Percentiles rank a stretch among this genome's conserved stretches.
phyloP scores from a whole-genome alignment of 2,329 filamentous ascomycete species.

The Alternaria dauci region DNA sequence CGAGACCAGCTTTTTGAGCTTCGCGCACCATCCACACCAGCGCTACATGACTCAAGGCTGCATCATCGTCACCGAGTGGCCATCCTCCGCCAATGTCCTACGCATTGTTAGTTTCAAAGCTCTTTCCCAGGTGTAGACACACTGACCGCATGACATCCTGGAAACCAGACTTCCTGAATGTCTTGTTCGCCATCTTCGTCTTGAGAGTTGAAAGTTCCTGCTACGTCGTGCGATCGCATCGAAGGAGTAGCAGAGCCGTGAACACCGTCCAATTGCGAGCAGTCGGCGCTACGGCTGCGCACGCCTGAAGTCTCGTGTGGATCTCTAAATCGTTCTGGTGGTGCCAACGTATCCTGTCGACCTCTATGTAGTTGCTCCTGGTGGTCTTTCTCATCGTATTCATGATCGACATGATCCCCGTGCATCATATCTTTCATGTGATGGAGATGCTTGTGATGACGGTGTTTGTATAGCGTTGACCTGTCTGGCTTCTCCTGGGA shows the following conservation, averaged over 20 bases:
- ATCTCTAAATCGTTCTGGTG: slow-evolving; percentile 43
- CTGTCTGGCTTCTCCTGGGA: slow-evolving; percentile 53
- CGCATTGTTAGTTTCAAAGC: slow-evolving; percentile 11
- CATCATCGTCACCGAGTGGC: slow-evolving; percentile 64
- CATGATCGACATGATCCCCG: slow-evolving; percentile 22
- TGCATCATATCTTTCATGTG: slow-evolving; percentile 23
- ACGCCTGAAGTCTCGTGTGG: slow-evolving; percentile 47
- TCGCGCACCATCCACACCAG: slow-evolving; percentile 76
- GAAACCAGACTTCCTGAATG: slow-evolving; percentile 82
- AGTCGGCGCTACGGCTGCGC: slow-evolving; percentile 42
- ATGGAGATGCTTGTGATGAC: slow-evolving; percentile 35
- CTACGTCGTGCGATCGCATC: slow-evolving; percentile 41
- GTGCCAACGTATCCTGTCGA: slow-evolving; percentile 36
- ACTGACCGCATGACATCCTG: slow-evolving; percentile 72
- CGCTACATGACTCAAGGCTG: slow-evolving; percentile 71
- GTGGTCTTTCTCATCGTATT: slow-evolving; percentile 17
- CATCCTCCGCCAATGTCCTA: slow-evolving; percentile 79
- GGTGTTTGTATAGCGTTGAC: slow-evolving; percentile 39
- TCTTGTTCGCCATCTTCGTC: slow-evolving; percentile 67
- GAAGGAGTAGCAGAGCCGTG: slow-evolving; percentile 36
- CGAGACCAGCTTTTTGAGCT: slow-evolving; percentile 70
- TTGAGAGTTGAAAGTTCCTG: slow-evolving; percentile 34
- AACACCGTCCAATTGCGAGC: slow-evolving; percentile 27
- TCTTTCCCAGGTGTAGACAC: no score
- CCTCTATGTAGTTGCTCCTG: slow-evolving; percentile 23